Evolutionary conservation across 495 filamentous ascomycete genomes (phyloP), one percentile per base, ranked within the genome.

Genomic region (Aspergillus baeticus): DNA sequence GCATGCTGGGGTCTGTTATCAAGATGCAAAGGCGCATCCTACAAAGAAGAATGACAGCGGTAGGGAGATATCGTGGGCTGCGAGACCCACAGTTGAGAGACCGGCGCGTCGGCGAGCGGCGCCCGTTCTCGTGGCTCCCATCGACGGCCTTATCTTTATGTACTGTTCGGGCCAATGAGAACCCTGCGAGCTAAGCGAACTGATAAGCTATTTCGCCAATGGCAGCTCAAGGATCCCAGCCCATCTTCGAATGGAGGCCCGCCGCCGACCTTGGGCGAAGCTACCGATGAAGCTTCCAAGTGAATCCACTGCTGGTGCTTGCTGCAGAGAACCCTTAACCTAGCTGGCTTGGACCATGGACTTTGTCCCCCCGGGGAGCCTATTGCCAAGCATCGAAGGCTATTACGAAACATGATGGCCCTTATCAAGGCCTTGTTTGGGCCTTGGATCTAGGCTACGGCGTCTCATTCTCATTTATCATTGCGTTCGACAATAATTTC

Each of bases 391-490:
- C 36, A 29, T 20, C 13, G 3, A 42, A 26, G 23, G 2, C 29
- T 26, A 54, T 48, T 43, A 57, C 54, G 45, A 57, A 50, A 50
- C 47, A 48, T 57, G 35, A 23, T 35, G 15, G 42, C 11, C 31
- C 54, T 57, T 57, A 57, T 57, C 54, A 57, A 48, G n/a, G 35
- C 44, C 35, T 2, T 7, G 10, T 35, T 0, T 41, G 23, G 20
- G 21, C 11, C 21, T 31, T 31, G 45, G 23, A 15, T 42, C 21
- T n/a, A 41, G 17, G 20, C 35, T n/a, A 13, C 21, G 14, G 17
- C 5, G 31, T 5, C 22, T 55, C 33, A 41, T 43, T 50, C 46
- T 50, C 50, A 57, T 57, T 57, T 37, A 49, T 56, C 54, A 41
- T 42, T 36, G 45, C 41, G 35, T 29, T 22, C 39, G 45, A 42